Percentiles rank a stretch among this genome's conserved stretches.
These are phyloP conservation scores for Tricharina praecox DNA, from an alignment of 495 filamentous ascomycete genomes.

Conservation along the genomic window DNA sequence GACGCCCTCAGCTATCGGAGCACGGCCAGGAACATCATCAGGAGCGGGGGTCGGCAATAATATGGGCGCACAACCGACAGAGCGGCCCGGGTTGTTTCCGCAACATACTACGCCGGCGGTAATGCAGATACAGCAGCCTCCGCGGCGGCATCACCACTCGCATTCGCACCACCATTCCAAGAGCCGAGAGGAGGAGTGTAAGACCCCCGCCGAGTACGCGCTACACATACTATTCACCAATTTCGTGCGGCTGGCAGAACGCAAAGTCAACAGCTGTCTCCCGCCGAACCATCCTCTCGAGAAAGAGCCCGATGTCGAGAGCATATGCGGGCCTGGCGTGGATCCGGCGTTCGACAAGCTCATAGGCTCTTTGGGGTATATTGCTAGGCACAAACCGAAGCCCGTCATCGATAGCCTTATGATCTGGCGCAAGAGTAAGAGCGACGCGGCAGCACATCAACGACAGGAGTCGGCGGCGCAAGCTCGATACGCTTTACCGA, in stretches of 20 bases:
- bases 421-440: constrained; percentile 90
- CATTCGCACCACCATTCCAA: constrained; percentile 38
- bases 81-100: constrained; percentile 13
- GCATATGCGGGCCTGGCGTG: constrained; percentile 72
- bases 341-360: constrained; percentile 91
- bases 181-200: constrained; percentile 33
- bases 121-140: constrained; percentile 12
- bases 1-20: background rate
- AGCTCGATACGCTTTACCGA: constrained; percentile 18
- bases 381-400: constrained; percentile 83
- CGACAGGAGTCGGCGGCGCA: constrained; percentile 49
- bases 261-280: constrained; percentile 54
- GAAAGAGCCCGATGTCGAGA: constrained; percentile 63
- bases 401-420: constrained; percentile 94
- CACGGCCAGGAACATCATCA: background rate
- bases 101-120: constrained; percentile 16
- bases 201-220: constrained; percentile 91
- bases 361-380: constrained; percentile 58
- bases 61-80: constrained; percentile 4
- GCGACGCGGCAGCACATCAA: constrained; percentile 56
- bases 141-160: constrained; percentile 6
- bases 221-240: constrained; percentile 91
- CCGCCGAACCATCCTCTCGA: constrained; percentile 38
- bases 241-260: constrained; percentile 66
- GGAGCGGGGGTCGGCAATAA: too few species aligned